A percentile compares a stretch with the other conserved stretches of the same genome.
phyloP scores from a whole-genome alignment of 768 basidiomycete species.

The Mycena amicta region DNA sequence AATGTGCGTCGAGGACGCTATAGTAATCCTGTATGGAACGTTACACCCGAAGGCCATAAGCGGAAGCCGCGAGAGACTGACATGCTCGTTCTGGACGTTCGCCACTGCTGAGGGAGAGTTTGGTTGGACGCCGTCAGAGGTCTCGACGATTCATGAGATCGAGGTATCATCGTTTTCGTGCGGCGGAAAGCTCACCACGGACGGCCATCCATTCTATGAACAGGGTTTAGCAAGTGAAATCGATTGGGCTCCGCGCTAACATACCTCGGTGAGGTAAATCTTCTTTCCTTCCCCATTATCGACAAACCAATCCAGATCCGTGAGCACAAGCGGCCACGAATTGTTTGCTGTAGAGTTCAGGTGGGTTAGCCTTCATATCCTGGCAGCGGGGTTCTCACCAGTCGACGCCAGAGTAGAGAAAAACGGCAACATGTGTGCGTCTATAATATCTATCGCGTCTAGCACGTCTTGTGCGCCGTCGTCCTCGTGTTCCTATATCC shows the following conservation, averaged over 20 bases:
- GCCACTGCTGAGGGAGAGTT: conserved; percentile 66
- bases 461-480: conserved; percentile 58
- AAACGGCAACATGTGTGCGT: conserved; percentile 74
- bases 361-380: no score
- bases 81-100: conserved; percentile 62
- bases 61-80: no score
- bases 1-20: conserved; percentile 62
- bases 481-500: conserved; percentile 37
- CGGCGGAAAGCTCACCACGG: conserved; percentile 41
- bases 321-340: conserved; percentile 64
- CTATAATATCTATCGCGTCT: conserved; percentile 62
- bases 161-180: no score
- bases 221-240: no score
- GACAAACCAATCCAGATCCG: conserved; percentile 70
- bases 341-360: conserved; percentile 44
- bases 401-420: conserved; percentile 60
- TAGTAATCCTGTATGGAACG: conserved; percentile 56
- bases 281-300: conserved; percentile 68
- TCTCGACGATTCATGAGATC: no score
- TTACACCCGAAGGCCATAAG: no score
- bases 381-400: conserved; percentile 40
- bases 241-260: no score
- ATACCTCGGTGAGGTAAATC: conserved; percentile 71
- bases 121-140: conserved; percentile 61
- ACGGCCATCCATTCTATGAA: conserved; percentile 77